Percentiles rank a stretch among this genome's conserved stretches.
Conservation (phyloP, 2,329 filamentous ascomycete genomes). For the Microcyclosporella mali region DNA sequence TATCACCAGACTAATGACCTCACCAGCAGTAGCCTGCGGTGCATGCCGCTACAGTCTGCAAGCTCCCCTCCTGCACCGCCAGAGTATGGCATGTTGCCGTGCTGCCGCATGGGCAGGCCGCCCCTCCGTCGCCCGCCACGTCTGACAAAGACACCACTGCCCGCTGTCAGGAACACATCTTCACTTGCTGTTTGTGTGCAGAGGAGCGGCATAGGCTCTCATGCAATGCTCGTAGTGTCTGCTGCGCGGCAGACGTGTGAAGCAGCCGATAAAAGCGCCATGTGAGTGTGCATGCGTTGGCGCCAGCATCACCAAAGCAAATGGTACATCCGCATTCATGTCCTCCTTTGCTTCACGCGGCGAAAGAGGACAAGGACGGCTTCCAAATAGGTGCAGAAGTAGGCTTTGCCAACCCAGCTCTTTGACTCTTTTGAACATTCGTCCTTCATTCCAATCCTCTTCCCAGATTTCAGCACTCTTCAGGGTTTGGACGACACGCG, state of each 20-base stretch:
- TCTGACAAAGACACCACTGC: slow-evolving; percentile 21
- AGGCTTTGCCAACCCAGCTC: slow-evolving; percentile 16
- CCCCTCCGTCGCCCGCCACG: slow-evolving; percentile 10
- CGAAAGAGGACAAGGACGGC: slow-evolving; percentile 18
- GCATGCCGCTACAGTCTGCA: slow-evolving; percentile 14
- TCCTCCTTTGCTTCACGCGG: slow-evolving; percentile 18
- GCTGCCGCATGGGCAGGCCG: slow-evolving; percentile 18
- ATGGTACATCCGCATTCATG: slow-evolving; percentile 25
- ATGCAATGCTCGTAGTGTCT: slow-evolving; percentile 16
- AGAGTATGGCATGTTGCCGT: slow-evolving; percentile 13
- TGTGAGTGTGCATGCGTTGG: slow-evolving; percentile 25
- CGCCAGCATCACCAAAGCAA: slow-evolving; percentile 20
- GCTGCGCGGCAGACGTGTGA: slow-evolving; percentile 14
- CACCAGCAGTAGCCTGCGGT: slow-evolving; percentile 17
- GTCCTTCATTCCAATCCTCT: slow-evolving; percentile 1
- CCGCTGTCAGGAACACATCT: slow-evolving; percentile 16
- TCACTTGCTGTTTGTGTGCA: slow-evolving; percentile 19
- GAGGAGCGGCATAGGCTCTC: slow-evolving; percentile 15
- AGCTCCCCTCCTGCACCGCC: slow-evolving; percentile 13
- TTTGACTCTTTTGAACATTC: slow-evolving; percentile 5
- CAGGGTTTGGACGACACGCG: slow-evolving; percentile 6
- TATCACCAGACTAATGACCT: slow-evolving; percentile 14
- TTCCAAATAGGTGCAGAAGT: slow-evolving; percentile 24
- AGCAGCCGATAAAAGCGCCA: slow-evolving; percentile 19
- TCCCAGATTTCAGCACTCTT: slow-evolving; percentile 4